These are phyloP conservation scores for Chlamydomonas eustigma DNA, from an alignment of 139 green algal genomes.

Conservation along the genomic window DNA sequence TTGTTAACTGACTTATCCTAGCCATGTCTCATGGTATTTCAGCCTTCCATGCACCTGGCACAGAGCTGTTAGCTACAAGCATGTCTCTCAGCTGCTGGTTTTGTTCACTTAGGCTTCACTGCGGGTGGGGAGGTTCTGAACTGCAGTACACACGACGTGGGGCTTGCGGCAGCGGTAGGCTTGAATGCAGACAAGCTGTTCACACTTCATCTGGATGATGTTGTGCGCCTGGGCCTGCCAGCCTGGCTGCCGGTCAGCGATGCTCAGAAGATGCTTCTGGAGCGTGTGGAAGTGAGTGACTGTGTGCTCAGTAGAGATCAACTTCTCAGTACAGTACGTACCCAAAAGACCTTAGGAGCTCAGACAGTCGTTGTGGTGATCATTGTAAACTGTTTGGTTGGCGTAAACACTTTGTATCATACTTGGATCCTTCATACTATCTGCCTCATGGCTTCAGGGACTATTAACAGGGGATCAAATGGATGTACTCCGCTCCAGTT, in stretches of 20 bases:
- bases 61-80: too few relatives aligned
- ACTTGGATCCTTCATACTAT: too few relatives aligned
- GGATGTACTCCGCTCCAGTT: not conserved
- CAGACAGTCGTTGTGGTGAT: too few relatives aligned
- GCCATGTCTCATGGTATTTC: too few relatives aligned
- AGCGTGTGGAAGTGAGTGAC: conserved; percentile 35
- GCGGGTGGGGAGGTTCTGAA: conserved; percentile 80
- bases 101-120: conserved; percentile 6
- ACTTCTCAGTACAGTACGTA: too few relatives aligned
- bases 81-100: too few relatives aligned
- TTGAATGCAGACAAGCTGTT: conserved; percentile 94
- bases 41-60: too few relatives aligned
- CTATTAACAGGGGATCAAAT: not conserved
- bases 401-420: too few relatives aligned
- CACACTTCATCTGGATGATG: conserved; percentile 69
- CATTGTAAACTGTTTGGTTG: too few relatives aligned
- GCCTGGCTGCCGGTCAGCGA: conserved; percentile 74
- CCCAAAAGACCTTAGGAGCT: too few relatives aligned
- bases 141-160: conserved; percentile 86
- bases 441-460: not conserved
- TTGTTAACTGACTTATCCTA: too few relatives aligned
- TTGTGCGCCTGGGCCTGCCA: conserved; percentile 56
- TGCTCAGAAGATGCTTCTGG: conserved; percentile 60
- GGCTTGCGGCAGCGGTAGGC: conserved; percentile 44
- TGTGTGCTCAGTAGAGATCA: too few relatives aligned